Percentiles rank a stretch among this genome's conserved stretches.
Evolutionary conservation across 257 asterid species (phyloP).

Genomic region (Craterostigma plantagineum): DNA sequence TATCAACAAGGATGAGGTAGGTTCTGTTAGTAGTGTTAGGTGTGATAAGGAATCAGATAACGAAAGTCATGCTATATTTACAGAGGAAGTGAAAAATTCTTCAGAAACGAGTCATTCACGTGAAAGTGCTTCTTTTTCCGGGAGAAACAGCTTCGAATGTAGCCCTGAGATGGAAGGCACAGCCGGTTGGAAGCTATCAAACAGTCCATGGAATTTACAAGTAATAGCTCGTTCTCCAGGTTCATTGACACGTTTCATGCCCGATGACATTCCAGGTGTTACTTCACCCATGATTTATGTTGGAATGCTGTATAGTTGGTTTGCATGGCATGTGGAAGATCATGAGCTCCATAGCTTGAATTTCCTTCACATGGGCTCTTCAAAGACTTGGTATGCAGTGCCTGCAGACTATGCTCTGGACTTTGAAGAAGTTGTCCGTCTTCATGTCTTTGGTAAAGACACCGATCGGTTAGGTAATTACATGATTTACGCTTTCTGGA

Average conservation of each 20-base stretch:
- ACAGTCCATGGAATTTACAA: constrained; percentile 96
- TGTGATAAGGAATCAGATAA: constrained; percentile 19
- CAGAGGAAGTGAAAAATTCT: constrained; percentile 20
- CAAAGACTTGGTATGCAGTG: constrained; percentile 96
- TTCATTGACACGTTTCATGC: constrained; percentile 91
- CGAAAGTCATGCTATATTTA: constrained; percentile 15
- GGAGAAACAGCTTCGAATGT: constrained; percentile 20
- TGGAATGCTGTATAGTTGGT: constrained; percentile 99
- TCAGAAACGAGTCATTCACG: constrained; percentile 14
- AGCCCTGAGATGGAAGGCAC: constrained; percentile 59
- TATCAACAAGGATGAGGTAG: constrained; percentile 25
- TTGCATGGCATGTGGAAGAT: constrained; percentile 99
- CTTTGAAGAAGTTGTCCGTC: constrained; percentile 78
- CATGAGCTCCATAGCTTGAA: constrained; percentile 98
- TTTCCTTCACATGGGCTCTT: constrained; percentile 85
- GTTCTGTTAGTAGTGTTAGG: constrained; percentile 14
- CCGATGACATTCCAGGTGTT: constrained; percentile 98
- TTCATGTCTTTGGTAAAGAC: constrained; percentile 48
- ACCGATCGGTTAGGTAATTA: constrained; percentile 58
- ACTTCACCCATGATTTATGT: constrained; percentile 96
- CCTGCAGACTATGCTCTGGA: constrained; percentile 76
- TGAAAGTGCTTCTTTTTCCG: constrained; percentile 15
- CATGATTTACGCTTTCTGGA: constrained; percentile 1
- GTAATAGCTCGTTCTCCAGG: constrained; percentile 89
- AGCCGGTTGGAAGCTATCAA: constrained; percentile 93